phyloP scores from a whole-genome alignment of 345 rosid genomes.

The Acer saccharum region DNA sequence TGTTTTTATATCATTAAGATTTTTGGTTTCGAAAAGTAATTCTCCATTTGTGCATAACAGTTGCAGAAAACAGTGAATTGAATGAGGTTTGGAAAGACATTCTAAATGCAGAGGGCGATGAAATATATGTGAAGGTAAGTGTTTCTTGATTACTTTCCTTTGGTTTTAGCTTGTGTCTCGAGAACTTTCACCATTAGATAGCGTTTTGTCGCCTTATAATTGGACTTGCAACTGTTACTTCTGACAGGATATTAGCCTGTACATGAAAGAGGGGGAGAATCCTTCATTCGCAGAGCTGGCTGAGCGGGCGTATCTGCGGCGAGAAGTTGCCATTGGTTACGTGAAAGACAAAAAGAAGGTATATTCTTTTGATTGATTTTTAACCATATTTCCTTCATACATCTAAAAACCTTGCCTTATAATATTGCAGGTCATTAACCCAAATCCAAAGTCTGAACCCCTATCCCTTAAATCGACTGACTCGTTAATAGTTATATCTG shows the following conservation, averaged over 20 bases:
- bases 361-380: background rate
- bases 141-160: background rate
- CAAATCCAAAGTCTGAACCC: conserved; percentile 62
- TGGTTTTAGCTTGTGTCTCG: background rate
- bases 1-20: background rate
- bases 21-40: conserved; percentile 14
- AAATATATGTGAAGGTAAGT: conserved; percentile 86
- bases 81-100: conserved; percentile 97
- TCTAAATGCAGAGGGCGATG: conserved; percentile 91
- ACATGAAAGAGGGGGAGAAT: conserved; percentile 81
- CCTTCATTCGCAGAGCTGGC: conserved; percentile 79
- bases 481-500: conserved; percentile 83
- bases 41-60: conserved; percentile 39
- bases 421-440: conserved; percentile 77
- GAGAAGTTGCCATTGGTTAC: conserved; percentile 91
- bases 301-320: conserved; percentile 76
- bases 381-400: background rate
- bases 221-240: conserved; percentile 3
- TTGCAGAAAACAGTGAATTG: conserved; percentile 77
- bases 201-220: background rate
- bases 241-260: conserved; percentile 69
- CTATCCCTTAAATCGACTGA: conserved; percentile 58
- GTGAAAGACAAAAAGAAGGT: conserved; percentile 76
- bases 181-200: background rate
- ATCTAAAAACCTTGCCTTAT: conserved; percentile 11